A percentile compares a stretch with the other conserved stretches of the same genome.
These are phyloP conservation scores for Nakaseomyces sp. DNA, from an alignment of 1,139 yeast species.

Conservation along the genomic window DNA sequence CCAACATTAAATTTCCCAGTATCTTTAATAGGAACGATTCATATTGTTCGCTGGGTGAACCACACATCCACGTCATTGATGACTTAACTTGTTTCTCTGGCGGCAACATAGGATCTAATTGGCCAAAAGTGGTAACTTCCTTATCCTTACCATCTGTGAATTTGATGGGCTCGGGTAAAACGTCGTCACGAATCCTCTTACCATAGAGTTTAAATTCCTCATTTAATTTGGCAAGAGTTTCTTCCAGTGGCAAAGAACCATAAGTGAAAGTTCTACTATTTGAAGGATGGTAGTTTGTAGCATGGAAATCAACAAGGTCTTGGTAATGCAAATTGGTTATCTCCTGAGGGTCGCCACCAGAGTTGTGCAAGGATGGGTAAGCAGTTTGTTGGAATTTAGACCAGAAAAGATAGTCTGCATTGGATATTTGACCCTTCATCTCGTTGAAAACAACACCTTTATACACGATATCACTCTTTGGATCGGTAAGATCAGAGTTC, in stretches of 20 bases:
- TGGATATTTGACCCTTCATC: conserved; percentile 96
- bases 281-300: conserved; percentile 74
- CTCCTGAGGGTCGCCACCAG: conserved; percentile 88
- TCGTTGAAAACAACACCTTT: conserved; percentile 97
- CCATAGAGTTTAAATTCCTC: conserved; percentile 48
- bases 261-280: conserved; percentile 83
- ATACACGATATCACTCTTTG: conserved; percentile 52
- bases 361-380: conserved; percentile 74
- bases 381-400: conserved; percentile 77
- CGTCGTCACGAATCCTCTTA: conserved; percentile 30
- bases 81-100: conserved; percentile 62
- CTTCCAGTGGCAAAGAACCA: conserved; percentile 62
- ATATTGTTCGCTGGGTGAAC: conserved; percentile 60
- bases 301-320: conserved; percentile 70
- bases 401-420: conserved; percentile 77
- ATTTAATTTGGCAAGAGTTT: conserved; percentile 53
- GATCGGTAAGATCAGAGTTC: conserved; percentile 52
- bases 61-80: conserved; percentile 83
- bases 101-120: conserved; percentile 76
- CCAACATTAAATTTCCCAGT: conserved; percentile 63
- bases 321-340: conserved; percentile 69
- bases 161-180: conserved; percentile 38
- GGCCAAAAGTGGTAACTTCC: conserved; percentile 50
- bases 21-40: conserved; percentile 68
- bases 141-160: conserved; percentile 32